Conservation (phyloP, 2,329 filamentous ascomycete genomes). For the Colletotrichum abscissum region DNA sequence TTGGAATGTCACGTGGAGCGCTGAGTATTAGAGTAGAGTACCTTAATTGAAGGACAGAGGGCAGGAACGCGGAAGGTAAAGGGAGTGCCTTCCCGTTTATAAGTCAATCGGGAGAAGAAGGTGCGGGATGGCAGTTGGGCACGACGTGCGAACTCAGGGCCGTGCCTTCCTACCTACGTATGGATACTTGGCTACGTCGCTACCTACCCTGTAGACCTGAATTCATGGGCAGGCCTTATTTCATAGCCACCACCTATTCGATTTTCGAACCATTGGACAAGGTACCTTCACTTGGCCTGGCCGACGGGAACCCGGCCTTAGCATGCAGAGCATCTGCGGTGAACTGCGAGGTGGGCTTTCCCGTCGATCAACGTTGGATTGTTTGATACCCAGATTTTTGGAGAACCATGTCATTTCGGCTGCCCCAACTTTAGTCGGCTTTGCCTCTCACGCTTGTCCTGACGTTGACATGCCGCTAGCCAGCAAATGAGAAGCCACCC, state of each 20-base stretch:
- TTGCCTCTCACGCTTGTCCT: neutral
- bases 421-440: neutral
- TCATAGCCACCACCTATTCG: neutral
- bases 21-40: neutral
- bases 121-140: neutral
- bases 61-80: neutral
- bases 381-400: neutral
- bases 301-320: no score
- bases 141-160: neutral
- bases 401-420: conserved; percentile 1
- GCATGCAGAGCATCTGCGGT: neutral
- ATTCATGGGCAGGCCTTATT: neutral
- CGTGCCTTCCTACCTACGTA: neutral
- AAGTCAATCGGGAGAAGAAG: neutral
- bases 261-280: neutral
- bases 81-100: conserved; percentile 4
- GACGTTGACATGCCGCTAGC: conserved; percentile 14
- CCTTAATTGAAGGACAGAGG: neutral
- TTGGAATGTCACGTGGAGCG: conserved; percentile 5
- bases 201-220: conserved; percentile 1
- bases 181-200: neutral
- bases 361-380: neutral
- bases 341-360: neutral
- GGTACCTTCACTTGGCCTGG: neutral
- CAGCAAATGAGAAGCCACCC: conserved; percentile 13